Conservation (phyloP, 2,329 filamentous ascomycete species). For the Cladobotryum mycophilum region DNA sequence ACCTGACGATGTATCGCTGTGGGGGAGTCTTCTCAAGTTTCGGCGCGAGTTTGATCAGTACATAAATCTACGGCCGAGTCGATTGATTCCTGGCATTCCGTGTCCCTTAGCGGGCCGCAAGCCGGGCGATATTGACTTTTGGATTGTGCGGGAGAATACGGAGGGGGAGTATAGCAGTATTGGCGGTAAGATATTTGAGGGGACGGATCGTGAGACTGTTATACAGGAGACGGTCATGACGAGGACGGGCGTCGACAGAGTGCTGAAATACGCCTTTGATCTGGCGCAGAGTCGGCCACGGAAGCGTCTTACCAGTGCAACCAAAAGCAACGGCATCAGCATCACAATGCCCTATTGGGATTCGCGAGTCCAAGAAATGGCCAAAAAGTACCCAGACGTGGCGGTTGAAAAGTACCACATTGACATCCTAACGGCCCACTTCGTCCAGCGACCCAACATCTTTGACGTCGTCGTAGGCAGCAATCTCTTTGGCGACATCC, state of each 20-base stretch:
- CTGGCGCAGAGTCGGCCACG: slow-evolving; percentile 50
- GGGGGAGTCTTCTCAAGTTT: slow-evolving; percentile 61
- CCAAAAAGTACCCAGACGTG: slow-evolving; percentile 52
- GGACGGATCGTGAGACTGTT: slow-evolving; percentile 57
- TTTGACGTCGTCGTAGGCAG: slow-evolving; percentile 60
- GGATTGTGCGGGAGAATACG: slow-evolving; percentile 61
- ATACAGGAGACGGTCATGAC: slow-evolving; percentile 52
- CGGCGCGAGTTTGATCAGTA: slow-evolving; percentile 49
- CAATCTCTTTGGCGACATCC: slow-evolving; percentile 59
- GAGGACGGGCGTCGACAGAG: slow-evolving; percentile 51
- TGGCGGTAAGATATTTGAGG: slow-evolving; percentile 50
- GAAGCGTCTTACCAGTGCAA: slow-evolving; percentile 58
- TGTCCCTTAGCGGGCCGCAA: slow-evolving; percentile 49
- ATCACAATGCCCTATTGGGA: slow-evolving; percentile 67
- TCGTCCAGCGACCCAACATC: slow-evolving; percentile 52
- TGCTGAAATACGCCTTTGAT: slow-evolving; percentile 60
- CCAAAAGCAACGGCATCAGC: slow-evolving; percentile 60
- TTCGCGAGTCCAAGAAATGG: slow-evolving; percentile 45
- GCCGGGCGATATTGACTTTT: slow-evolving; percentile 58
- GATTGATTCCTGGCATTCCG: slow-evolving; percentile 50
- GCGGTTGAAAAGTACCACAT: slow-evolving; percentile 59
- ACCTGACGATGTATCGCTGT: slow-evolving; percentile 61
- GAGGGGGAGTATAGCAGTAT: slow-evolving; percentile 60
- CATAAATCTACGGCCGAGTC: slow-evolving; percentile 55
- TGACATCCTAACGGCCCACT: slow-evolving; percentile 59